These are phyloP conservation scores for Hypholoma fasciculare DNA, from an alignment of 768 basidiomycete species.

Conservation along the genomic window DNA sequence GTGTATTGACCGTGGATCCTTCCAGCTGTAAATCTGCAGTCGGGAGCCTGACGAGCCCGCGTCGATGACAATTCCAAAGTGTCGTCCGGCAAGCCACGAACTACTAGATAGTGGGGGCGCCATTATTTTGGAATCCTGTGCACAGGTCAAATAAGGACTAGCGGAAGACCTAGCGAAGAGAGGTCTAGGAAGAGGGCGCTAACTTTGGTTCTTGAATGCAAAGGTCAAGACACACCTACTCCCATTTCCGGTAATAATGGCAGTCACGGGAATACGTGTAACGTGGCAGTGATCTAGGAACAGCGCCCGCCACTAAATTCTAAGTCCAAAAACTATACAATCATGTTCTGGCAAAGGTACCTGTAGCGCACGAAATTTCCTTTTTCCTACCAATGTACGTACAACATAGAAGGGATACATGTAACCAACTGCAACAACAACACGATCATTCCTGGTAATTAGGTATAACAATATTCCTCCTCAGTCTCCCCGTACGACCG, in stretches of 20 bases:
- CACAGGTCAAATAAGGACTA: background rate
- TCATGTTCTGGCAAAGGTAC: too few species aligned
- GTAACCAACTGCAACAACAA: background rate
- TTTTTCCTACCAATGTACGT: too few species aligned
- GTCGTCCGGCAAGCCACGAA: slow-evolving; percentile 76
- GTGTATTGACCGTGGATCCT: slow-evolving; percentile 61
- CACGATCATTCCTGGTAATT: slow-evolving; percentile 26
- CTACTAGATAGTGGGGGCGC: slow-evolving; percentile 72
- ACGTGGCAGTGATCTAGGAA: slow-evolving; percentile 8
- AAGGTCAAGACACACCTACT: background rate
- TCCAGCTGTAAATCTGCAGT: slow-evolving; percentile 97
- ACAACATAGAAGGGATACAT: background rate
- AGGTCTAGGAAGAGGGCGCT: background rate
- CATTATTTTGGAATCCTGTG: slow-evolving; percentile 33
- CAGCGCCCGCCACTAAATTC: too few species aligned
- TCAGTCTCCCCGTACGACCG: slow-evolving; percentile 19
- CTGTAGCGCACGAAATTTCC: too few species aligned
- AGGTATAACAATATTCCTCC: slow-evolving; percentile 20
- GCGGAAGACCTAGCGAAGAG: background rate
- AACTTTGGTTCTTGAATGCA: background rate
- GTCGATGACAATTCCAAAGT: slow-evolving; percentile 95
- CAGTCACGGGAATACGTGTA: slow-evolving; percentile 11
- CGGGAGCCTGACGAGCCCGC: slow-evolving; percentile 97
- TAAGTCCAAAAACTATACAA: too few species aligned
- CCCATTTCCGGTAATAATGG: background rate